Evolutionary conservation across 768 basidiomycete species (phyloP), one percentile per base, ranked within the genome.

Genomic region (Roridomyces roridus): DNA sequence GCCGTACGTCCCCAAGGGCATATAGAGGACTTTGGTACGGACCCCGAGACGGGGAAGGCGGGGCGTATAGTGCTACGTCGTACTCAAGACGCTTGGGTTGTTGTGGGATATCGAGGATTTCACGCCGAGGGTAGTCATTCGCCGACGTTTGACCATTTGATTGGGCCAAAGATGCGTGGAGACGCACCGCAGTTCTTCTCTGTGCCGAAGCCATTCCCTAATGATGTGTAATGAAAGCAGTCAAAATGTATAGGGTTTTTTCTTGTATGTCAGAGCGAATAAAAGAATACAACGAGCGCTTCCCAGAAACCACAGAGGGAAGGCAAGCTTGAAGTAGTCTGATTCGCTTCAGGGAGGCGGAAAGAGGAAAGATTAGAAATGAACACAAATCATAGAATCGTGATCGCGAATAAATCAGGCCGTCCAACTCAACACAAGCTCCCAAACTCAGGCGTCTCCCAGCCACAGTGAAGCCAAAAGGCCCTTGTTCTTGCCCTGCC

Each of bases 161-260:
- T 64, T 51, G 63, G 63, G 25, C 55, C 59, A 10, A 47, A 36
- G 21, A 53, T 50, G 47, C 45, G 63, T 2, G 39, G n/a, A 5
- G 51, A 64, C 34, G 40, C 57, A 29, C 51, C 61, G 6, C 18
- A 51, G 18, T 42, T 49, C 17, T 53, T 62, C 49, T 52, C 48
- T 4, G 23, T 54, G 12, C 64, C 64, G 7, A 39, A 21, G 9
- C 64, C 64, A n/a, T 65, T 65, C 64, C 64, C 64, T 6, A 49
- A 51, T 39, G 63, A 36, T 37, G 59, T 50, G 73, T 81, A 48
- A 81, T 84, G 34, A 17, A 35, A 10, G 34, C 10, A 35, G 34
- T 9, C 34, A 35, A 35, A 35, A 35, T 35, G 34, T 35, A 35
- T 35, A n/a, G n/a, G n/a, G n/a, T n/a, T n/a, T n/a, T n/a, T n/a